Evolutionary conservation across 345 rosid genomes (phyloP).

Genomic region (Arabis alpina): DNA sequence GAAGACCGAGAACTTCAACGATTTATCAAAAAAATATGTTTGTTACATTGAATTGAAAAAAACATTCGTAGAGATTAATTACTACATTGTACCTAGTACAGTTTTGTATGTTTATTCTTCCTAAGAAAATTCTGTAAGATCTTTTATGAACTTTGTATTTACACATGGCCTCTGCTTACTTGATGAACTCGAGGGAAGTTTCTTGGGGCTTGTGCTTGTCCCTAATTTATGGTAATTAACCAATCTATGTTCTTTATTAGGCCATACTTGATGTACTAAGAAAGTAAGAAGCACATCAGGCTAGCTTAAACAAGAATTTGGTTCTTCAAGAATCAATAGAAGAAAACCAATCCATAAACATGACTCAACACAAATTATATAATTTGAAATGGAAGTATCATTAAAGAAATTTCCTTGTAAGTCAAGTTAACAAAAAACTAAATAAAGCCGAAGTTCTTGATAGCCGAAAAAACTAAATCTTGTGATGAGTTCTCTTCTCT

Average conservation of each 20-base stretch:
- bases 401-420: not conserved
- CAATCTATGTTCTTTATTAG: too few relatives aligned
- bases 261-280: too few relatives aligned
- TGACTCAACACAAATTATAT: too few relatives aligned
- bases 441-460: conserved; percentile 21
- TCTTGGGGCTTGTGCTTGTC: conserved; percentile 5
- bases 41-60: not conserved
- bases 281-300: too few relatives aligned
- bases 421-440: conserved; percentile 20
- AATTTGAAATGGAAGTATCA: too few relatives aligned
- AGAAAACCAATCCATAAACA: too few relatives aligned
- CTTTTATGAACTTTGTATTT: conserved; percentile 23
- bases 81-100: conserved; percentile 25
- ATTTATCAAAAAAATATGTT: not conserved
- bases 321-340: too few relatives aligned
- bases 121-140: conserved; percentile 40
- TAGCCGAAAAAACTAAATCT: conserved; percentile 14
- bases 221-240: not conserved
- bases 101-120: conserved; percentile 25
- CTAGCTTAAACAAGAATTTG: too few relatives aligned
- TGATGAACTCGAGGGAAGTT: conserved; percentile 12
- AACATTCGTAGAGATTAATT: not conserved
- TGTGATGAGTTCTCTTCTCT: conserved; percentile 23
- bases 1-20: too few relatives aligned
- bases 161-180: conserved; percentile 33